phyloP scores from a whole-genome alignment of 192 early-diverging fungal genomes.

The Gonapodya sp. region DNA sequence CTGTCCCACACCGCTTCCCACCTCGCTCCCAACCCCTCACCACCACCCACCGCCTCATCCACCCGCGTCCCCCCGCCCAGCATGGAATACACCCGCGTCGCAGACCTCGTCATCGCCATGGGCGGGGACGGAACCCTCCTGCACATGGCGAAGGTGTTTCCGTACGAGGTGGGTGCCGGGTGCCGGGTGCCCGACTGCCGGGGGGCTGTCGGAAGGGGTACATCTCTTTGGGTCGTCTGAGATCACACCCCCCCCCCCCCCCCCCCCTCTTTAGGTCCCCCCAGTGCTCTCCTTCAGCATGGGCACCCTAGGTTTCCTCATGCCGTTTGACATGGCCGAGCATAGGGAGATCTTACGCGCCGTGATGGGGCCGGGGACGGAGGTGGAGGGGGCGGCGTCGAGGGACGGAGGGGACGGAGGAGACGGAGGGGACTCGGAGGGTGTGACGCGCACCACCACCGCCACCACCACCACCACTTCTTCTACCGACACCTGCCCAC shows the following conservation, averaged over 20 bases:
- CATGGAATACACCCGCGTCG: slow-evolving; percentile 43
- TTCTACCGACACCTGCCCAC: no score
- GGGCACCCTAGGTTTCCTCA: slow-evolving; percentile 81
- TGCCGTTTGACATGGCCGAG: slow-evolving; percentile 48
- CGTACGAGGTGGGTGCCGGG: slow-evolving; percentile 19
- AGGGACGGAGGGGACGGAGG: no score
- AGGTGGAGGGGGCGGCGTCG: no score
- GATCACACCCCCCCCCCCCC: not conserved
- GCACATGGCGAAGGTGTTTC: slow-evolving; percentile 75
- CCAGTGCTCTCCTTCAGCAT: slow-evolving; percentile 86
- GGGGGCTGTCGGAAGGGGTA: no score
- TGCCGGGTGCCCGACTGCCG: no score
- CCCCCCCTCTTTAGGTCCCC: slow-evolving; percentile 35
- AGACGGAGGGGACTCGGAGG: no score
- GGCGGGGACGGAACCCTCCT: slow-evolving; percentile 89
- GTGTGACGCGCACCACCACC: no score
- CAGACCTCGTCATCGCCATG: slow-evolving; percentile 77
- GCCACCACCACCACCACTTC: no score
- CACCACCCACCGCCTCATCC: no score
- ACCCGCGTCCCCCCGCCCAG: not conserved
- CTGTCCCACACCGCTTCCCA: no score
- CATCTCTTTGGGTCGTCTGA: not conserved
- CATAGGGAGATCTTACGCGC: not conserved
- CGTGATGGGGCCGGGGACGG: not conserved
- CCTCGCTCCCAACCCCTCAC: no score